Conservation (phyloP, 768 basidiomycete species). For the Lentinula sp. region DNA sequence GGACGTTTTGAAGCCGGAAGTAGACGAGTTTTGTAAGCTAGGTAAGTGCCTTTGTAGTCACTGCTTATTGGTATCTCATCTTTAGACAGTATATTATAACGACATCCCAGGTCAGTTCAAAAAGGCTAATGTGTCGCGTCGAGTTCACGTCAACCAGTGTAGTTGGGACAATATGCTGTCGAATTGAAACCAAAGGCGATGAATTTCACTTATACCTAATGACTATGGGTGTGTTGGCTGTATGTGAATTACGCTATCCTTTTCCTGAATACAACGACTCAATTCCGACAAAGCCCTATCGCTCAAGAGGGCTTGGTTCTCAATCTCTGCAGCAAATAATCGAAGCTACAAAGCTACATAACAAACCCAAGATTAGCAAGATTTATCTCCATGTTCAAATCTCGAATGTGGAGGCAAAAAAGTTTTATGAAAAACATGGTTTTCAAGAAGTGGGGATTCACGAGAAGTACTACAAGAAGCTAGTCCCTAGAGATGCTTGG, state of each 20-base stretch:
- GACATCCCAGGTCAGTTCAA: constrained; percentile 55
- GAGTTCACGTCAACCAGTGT: not conserved
- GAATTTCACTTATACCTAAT: constrained; percentile 69
- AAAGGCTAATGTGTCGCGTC: not conserved
- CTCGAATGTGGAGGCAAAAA: constrained; percentile 71
- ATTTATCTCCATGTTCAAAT: constrained; percentile 86
- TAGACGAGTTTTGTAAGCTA: constrained; percentile 85
- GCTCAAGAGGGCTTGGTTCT: constrained; percentile 71
- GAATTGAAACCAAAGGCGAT: constrained; percentile 64
- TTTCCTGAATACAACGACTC: constrained; percentile 2
- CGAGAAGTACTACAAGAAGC: constrained; percentile 86
- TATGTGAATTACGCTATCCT: constrained; percentile 31
- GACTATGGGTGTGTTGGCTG: constrained; percentile 89
- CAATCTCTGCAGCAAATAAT: constrained; percentile 65
- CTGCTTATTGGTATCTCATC: constrained; percentile 8
- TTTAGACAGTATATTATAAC: constrained; percentile 75
- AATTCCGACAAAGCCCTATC: constrained; percentile 60
- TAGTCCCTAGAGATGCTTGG: constrained; percentile 81
- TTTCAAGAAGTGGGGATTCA: constrained; percentile 64
- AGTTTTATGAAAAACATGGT: constrained; percentile 80
- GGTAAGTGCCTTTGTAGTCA: constrained; percentile 42
- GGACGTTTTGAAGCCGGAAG: constrained; percentile 68
- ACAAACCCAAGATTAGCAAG: constrained; percentile 56
- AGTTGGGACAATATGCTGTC: constrained; percentile 83
- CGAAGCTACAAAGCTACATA: constrained; percentile 49